Base-by-base conservation (phyloP, 805 yeast species). In the Candida ponderosae region DNA sequence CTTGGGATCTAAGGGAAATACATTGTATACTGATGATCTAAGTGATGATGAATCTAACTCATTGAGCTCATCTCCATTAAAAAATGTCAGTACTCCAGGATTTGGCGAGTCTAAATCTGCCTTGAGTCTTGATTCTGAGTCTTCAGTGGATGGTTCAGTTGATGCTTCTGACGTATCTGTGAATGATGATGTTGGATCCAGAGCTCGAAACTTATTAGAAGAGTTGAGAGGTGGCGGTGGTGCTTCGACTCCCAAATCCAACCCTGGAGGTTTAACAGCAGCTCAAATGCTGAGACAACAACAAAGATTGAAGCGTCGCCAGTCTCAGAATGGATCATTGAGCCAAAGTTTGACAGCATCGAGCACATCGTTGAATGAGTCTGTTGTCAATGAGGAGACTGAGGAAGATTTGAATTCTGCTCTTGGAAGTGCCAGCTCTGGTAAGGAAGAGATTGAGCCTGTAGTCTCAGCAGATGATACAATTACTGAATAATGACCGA, bases 191-290 rank as follows among this genome's bases (percentile, higher is more conserved):
- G 68, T 76, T 15, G 76, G 75, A 1, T 62, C 64, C 2, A 66
- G 88, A 43, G 93, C 90, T 0, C 68, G 82, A 53, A 70, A 65
- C 36, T 65, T 82, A 40, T 62, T 82, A 16, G 72, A 70, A 48
- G 88, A 79, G 47, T 59, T 82, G 18, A 64, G 89, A 49, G 66
- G 68, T 7, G 54, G 58, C 19, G 40, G 44, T 2, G 43, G 45
- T 0, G 34, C 42, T 8, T 33, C 43, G 6, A 51, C 59, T 6
- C 45, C 46, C 15, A 51, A 47, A 28, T 41, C 45, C 6, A 46
- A 42, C 29, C 59, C 61, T 6, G 56, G 56, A 10, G 56, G 62
- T 13, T 40, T 54, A 8, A 53, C 65, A 23, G 60, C 69, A 8
- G 72, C 73, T 17, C 70, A 64, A 36, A 60, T 57, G 39, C 54